Evolutionary conservation across 2,329 filamentous ascomycete genomes (phyloP).

Genomic region (Pleoardoris graminearum): DNA sequence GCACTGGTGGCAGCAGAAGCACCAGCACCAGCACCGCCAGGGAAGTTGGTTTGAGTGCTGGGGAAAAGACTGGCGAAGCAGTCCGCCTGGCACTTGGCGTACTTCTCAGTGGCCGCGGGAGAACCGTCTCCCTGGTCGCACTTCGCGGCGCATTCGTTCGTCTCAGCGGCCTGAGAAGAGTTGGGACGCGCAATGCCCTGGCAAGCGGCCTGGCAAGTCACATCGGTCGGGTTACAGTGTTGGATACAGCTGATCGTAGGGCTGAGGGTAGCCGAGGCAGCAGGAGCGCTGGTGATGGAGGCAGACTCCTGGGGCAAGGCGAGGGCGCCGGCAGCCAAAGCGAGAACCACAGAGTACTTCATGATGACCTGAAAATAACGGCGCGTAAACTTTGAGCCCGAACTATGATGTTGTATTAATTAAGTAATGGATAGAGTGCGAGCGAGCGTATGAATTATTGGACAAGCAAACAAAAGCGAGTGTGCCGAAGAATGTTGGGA

Average conservation of each 20-base stretch:
- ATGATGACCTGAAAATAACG: conserved; percentile 33
- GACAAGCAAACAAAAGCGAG: conserved; percentile 19
- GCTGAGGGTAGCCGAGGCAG: conserved; percentile 36
- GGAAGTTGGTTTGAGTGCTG: conserved; percentile 37
- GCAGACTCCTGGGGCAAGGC: conserved; percentile 48
- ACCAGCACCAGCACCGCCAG: conserved; percentile 8
- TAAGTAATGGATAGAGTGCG: conserved; percentile 15
- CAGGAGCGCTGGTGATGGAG: conserved; percentile 39
- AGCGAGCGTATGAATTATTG: conserved; percentile 26
- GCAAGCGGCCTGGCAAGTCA: conserved; percentile 58
- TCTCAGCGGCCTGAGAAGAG: conserved; percentile 54
- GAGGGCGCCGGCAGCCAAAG: conserved; percentile 51
- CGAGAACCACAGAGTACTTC: conserved; percentile 51
- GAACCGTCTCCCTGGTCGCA: conserved; percentile 59
- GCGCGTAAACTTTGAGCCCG: conserved; percentile 1
- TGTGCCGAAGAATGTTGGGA: conserved; percentile 25
- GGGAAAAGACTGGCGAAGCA: conserved; percentile 58
- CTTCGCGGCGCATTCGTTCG: conserved; percentile 55
- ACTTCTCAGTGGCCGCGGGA: conserved; percentile 50
- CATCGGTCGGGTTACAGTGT: conserved; percentile 49
- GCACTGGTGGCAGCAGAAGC: conserved; percentile 24
- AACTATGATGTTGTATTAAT: conserved; percentile 20
- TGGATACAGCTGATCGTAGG: conserved; percentile 40
- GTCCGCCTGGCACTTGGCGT: conserved; percentile 52
- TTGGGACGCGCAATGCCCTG: conserved; percentile 57